A percentile compares a stretch with the other conserved stretches of the same genome.
phyloP scores from a whole-genome alignment of 2,329 filamentous ascomycete genomes.

The Blumeria graminis region DNA sequence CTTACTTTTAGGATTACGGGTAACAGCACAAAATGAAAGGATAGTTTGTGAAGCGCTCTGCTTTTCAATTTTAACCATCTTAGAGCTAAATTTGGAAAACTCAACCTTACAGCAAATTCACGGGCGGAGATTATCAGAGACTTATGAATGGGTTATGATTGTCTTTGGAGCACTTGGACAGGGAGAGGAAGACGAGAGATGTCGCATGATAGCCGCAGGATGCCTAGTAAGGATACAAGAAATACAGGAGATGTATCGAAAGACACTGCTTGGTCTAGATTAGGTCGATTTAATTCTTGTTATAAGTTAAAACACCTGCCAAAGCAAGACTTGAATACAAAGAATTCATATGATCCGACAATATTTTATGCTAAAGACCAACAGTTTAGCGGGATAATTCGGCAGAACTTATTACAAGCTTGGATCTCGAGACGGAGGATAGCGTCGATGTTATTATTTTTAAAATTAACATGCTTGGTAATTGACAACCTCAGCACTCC shows the following conservation, averaged over 20 bases:
- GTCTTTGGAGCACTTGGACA: conserved; percentile 38
- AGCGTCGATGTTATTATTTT: too few species aligned
- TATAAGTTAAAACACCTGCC: too few species aligned
- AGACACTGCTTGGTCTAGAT: conserved; percentile 38
- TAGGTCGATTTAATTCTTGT: too few species aligned
- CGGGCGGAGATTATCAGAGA: conserved; percentile 58
- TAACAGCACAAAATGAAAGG: conserved; percentile 33
- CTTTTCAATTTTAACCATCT: conserved; percentile 51
- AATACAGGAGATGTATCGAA: conserved; percentile 60
- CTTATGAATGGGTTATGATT: conserved; percentile 58
- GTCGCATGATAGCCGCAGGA: conserved; percentile 55
- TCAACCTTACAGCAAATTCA: conserved; percentile 48
- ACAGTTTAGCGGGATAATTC: too few species aligned
- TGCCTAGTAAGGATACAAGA: conserved; percentile 58
- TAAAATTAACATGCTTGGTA: too few species aligned
- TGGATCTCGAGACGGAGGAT: too few species aligned
- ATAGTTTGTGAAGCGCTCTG: conserved; percentile 50
- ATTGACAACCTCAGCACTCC: too few species aligned
- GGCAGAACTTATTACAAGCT: too few species aligned
- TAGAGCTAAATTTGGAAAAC: conserved; percentile 63
- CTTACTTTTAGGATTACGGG: conserved; percentile 50
- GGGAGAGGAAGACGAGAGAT: conserved; percentile 47
- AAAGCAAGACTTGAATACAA: too few species aligned
- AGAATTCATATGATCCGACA: too few species aligned
- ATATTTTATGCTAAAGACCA: too few species aligned